These are phyloP conservation scores for Glomus cerebriforme DNA, from an alignment of 192 early-diverging fungal genomes.

Conservation along the genomic window DNA sequence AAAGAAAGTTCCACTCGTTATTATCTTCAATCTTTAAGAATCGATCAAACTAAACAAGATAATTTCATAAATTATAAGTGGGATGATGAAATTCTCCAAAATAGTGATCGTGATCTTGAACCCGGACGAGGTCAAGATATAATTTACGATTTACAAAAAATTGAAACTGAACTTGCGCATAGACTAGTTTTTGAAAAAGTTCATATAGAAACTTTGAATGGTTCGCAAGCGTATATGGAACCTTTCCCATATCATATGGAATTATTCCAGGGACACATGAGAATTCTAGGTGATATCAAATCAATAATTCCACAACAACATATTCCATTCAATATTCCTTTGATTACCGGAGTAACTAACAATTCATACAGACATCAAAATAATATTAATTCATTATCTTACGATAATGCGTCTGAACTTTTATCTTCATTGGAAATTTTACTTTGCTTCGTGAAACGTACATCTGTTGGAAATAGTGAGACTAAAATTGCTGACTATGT, in stretches of 20 bases:
- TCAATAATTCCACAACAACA: slow-evolving; percentile 12
- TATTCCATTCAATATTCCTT: neutral
- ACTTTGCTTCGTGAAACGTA: slow-evolving; percentile 33
- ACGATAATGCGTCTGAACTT: slow-evolving; percentile 7
- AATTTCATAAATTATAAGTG: slow-evolving; percentile 21
- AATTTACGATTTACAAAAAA: slow-evolving; percentile 28
- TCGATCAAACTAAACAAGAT: neutral
- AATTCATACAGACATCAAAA: neutral
- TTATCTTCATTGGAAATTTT: slow-evolving; percentile 32
- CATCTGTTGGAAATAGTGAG: neutral
- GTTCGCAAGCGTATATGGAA: neutral
- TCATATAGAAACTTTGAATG: slow-evolving; percentile 12
- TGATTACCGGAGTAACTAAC: neutral
- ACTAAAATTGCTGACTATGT: slow-evolving; percentile 23
- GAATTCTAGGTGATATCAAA: slow-evolving; percentile 25
- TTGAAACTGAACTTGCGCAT: slow-evolving; percentile 26
- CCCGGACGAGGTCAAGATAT: slow-evolving; percentile 28
- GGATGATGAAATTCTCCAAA: slow-evolving; percentile 19
- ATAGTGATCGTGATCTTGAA: slow-evolving; percentile 21
- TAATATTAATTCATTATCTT: neutral
- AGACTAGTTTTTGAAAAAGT: slow-evolving; percentile 28
- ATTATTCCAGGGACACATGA: slow-evolving; percentile 23
- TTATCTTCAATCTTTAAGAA: neutral
- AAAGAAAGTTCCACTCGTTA: neutral
- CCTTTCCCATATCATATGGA: slow-evolving; percentile 32